A percentile compares a stretch with the other conserved stretches of the same genome.
Evolutionary conservation across 805 yeast species (phyloP).

Genomic region (Lipomyces sp.): DNA sequence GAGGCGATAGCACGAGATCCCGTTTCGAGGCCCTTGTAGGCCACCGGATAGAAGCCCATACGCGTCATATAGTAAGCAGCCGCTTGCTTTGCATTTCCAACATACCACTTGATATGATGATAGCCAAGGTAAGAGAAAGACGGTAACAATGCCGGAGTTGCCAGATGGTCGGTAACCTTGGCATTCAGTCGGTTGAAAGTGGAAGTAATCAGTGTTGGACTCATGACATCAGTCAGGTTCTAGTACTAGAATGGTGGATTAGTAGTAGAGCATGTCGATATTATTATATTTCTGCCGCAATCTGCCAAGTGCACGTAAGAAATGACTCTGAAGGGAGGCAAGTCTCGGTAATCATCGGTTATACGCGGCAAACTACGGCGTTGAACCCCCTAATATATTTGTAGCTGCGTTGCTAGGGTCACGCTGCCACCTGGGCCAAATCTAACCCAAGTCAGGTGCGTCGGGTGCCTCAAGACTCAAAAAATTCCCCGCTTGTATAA

Average conservation of each 20-base stretch:
- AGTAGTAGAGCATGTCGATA: not conserved
- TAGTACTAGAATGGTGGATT: not conserved
- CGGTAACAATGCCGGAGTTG: not conserved
- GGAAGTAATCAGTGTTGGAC: not conserved
- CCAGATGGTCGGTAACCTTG: not conserved
- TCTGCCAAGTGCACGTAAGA: too few species aligned
- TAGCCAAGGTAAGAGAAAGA: slow-evolving; percentile 4
- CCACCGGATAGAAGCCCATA: slow-evolving; percentile 67
- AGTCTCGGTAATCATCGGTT: not conserved
- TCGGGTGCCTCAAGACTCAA: not conserved
- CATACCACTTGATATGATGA: slow-evolving; percentile 68
- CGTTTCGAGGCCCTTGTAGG: slow-evolving; percentile 71
- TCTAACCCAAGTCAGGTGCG: not conserved
- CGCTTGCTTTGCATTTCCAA: slow-evolving; percentile 71
- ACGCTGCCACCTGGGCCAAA: not conserved
- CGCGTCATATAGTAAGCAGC: slow-evolving; percentile 47
- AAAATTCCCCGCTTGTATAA: not conserved
- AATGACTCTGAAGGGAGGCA: not conserved
- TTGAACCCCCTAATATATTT: not conserved
- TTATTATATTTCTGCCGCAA: not conserved
- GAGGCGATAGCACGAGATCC: slow-evolving; percentile 56
- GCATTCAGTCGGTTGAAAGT: not conserved
- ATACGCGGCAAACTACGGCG: not conserved
- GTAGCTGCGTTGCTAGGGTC: too few species aligned
- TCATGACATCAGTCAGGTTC: not conserved